These are phyloP conservation scores for Globisporangium polare DNA, from an alignment of 352 stramenopile genomes.

Conservation along the genomic window DNA sequence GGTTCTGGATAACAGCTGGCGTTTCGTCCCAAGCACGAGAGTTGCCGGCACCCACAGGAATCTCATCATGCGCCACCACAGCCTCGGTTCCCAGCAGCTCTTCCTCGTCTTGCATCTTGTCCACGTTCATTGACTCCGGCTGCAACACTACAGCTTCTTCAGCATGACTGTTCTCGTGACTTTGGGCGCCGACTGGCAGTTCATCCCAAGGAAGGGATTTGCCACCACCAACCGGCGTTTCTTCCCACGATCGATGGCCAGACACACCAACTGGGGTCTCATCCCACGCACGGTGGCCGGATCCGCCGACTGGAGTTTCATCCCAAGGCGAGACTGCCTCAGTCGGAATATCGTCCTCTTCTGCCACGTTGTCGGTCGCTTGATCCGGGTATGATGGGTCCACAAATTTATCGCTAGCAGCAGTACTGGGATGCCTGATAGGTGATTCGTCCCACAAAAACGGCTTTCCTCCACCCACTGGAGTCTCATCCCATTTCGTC, in stretches of 20 bases:
- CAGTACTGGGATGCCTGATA: not conserved
- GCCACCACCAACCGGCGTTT: not conserved
- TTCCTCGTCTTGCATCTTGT: not conserved
- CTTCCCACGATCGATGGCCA: not conserved
- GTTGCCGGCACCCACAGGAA: not conserved
- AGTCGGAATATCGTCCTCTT: not conserved
- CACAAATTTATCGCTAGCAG: not conserved
- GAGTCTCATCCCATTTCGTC: not conserved
- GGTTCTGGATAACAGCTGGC: not conserved
- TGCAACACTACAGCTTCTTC: not conserved
- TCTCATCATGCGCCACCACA: not conserved
- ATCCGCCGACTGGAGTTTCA: slow-evolving; percentile 8
- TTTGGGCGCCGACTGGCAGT: slow-evolving; percentile 1
- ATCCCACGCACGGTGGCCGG: not conserved
- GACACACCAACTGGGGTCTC: slow-evolving; percentile 4
- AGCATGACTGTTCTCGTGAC: not conserved
- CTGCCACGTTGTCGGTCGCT: not conserved
- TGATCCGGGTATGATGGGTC: not conserved
- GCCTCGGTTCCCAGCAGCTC: not conserved
- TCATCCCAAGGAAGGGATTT: slow-evolving; percentile 7
- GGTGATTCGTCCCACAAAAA: slow-evolving; percentile 4
- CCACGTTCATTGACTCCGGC: not conserved
- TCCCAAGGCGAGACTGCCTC: not conserved
- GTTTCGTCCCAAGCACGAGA: not conserved
- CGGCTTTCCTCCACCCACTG: not conserved